Conservation (phyloP, 352 stramenopile genomes). For the Plasmopara muralis region DNA sequence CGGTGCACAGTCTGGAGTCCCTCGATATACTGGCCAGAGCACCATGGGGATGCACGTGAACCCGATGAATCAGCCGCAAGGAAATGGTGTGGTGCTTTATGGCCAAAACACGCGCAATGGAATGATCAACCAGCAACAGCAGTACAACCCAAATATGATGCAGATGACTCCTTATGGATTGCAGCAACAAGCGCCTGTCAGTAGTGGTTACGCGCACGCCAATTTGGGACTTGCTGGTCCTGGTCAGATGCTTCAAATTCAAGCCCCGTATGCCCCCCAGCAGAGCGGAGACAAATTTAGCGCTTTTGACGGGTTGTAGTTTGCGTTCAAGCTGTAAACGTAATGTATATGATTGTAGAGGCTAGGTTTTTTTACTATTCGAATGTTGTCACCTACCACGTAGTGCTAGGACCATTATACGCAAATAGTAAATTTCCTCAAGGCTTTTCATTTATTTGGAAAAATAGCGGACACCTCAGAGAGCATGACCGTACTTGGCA, state of each 20-base stretch:
- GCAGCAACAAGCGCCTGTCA: conserved; percentile 45
- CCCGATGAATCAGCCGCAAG: conserved; percentile 23
- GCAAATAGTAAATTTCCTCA: conserved; percentile 24
- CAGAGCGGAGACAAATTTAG: conserved; percentile 64
- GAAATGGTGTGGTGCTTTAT: conserved; percentile 19
- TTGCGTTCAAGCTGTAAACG: conserved; percentile 5
- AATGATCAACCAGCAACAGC: conserved; percentile 35
- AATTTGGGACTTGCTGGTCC: conserved; percentile 45
- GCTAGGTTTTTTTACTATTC: not conserved
- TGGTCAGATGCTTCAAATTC: conserved; percentile 64
- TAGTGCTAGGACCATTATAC: not conserved
- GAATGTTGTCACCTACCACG: not conserved
- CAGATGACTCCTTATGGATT: conserved; percentile 78
- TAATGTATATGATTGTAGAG: conserved; percentile 29
- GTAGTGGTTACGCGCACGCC: conserved; percentile 30
- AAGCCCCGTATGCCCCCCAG: conserved; percentile 46
- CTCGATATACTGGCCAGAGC: conserved; percentile 38
- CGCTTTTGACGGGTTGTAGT: conserved; percentile 69
- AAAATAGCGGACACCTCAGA: conserved; percentile 40
- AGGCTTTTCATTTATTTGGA: conserved; percentile 28
- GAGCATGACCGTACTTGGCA: conserved; percentile 68
- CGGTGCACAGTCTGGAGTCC: conserved; percentile 14
- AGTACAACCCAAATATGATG: conserved; percentile 57
- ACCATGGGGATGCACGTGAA: conserved; percentile 26
- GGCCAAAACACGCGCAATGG: conserved; percentile 29